phyloP scores from a whole-genome alignment of 1,284 basidiomycete species.

The Cryptococcus sp. region DNA sequence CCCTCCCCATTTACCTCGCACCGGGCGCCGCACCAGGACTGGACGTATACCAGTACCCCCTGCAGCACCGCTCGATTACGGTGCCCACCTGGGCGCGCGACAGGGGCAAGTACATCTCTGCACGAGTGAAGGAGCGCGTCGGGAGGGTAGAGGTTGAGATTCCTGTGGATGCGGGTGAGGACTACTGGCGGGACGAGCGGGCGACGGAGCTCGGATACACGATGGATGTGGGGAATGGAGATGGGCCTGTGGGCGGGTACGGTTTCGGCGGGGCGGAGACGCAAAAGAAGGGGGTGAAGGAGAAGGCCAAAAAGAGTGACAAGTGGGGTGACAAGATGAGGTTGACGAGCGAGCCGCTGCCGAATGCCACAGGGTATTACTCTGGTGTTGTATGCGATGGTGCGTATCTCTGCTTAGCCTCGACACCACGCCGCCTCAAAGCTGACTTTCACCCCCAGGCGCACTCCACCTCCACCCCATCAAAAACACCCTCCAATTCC shows the following conservation, averaged over 20 bases:
- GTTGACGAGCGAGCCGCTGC: slow-evolving; percentile 41
- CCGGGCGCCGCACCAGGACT: slow-evolving; percentile 25
- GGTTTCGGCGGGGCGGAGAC: slow-evolving; percentile 25
- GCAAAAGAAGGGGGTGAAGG: slow-evolving; percentile 23
- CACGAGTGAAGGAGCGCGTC: slow-evolving; percentile 43
- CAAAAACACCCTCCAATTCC: slow-evolving; percentile 39
- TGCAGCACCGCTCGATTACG: slow-evolving; percentile 35
- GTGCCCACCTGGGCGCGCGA: slow-evolving; percentile 40
- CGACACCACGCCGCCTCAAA: not conserved
- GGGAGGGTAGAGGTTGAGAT: slow-evolving; percentile 47
- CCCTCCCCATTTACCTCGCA: slow-evolving; percentile 46
- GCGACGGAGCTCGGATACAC: slow-evolving; percentile 43
- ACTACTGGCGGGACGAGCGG: slow-evolving; percentile 47
- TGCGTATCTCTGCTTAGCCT: slow-evolving; percentile 13
- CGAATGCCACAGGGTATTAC: slow-evolving; percentile 40
- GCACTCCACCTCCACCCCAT: slow-evolving; percentile 48
- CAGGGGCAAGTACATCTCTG: slow-evolving; percentile 42
- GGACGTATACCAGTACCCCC: slow-evolving; percentile 47
- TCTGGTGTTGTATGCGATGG: slow-evolving; percentile 44
- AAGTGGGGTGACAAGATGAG: slow-evolving; percentile 49
- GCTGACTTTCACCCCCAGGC: slow-evolving; percentile 22
- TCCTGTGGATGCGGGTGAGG: slow-evolving; percentile 40
- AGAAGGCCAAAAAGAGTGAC: slow-evolving; percentile 25
- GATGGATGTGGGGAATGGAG: slow-evolving; percentile 28
- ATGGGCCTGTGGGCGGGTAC: slow-evolving; percentile 26